A percentile compares a stretch with the other conserved stretches of the same genome.
phyloP scores from a whole-genome alignment of 805 yeast species.

The Candida manassasensis region DNA sequence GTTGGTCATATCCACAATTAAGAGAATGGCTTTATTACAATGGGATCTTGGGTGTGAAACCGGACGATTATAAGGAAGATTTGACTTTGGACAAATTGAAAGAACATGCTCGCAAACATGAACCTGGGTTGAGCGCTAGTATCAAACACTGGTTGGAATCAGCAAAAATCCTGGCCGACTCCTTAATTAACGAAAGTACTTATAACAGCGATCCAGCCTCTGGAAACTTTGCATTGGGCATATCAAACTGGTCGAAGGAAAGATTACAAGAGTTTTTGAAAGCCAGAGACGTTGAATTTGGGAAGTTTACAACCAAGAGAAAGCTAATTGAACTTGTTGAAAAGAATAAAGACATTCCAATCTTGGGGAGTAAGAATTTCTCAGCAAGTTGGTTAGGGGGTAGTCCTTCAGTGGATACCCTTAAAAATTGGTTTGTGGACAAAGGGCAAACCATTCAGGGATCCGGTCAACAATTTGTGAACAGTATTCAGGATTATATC shows the following conservation, averaged over 20 bases:
- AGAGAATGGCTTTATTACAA: constrained; percentile 50
- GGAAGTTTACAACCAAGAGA: constrained; percentile 34
- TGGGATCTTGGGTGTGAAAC: constrained; percentile 18
- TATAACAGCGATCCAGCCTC: constrained; percentile 25
- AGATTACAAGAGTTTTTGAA: constrained; percentile 39
- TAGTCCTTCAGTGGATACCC: constrained; percentile 33
- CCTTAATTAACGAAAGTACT: constrained; percentile 21
- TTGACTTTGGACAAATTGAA: constrained; percentile 32
- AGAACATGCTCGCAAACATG: constrained; percentile 28
- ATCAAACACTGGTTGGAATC: constrained; percentile 31
- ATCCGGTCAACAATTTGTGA: constrained; percentile 20
- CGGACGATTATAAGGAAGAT: constrained; percentile 31
- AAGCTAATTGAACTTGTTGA: constrained; percentile 38
- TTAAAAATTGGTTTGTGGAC: constrained; percentile 36
- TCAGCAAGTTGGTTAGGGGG: constrained; percentile 23
- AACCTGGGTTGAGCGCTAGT: constrained; percentile 33
- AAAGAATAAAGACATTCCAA: constrained; percentile 32
- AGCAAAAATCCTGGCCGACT: constrained; percentile 26
- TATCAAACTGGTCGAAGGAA: constrained; percentile 45
- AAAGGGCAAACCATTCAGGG: constrained; percentile 23
- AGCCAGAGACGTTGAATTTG: constrained; percentile 35
- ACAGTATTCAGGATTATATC: constrained; percentile 4
- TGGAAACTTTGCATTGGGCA: constrained; percentile 42
- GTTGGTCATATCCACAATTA: constrained; percentile 53
- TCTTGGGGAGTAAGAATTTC: constrained; percentile 21